Evolutionary conservation across 139 green algal genomes (phyloP), one percentile per base, ranked within the genome.

Genomic region (Chlamydomonas sp.): DNA sequence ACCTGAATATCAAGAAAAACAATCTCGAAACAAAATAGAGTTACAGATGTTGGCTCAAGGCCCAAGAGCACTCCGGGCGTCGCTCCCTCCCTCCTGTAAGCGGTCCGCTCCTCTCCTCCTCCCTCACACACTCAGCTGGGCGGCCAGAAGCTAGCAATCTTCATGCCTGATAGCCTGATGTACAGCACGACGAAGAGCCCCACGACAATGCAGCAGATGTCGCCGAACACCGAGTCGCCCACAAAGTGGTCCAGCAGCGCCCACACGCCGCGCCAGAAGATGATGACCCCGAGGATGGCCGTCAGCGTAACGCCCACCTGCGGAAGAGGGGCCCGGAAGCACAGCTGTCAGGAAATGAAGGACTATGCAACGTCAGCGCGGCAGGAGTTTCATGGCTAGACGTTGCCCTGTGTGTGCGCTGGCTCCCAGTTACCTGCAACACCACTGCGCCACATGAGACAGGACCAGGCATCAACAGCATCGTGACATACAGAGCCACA

Each of bases 201-300:
- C 6, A 92, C 71, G 5, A 90, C 75, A 68, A 94, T 85, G 79
- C 90, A 94, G 15, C 71, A 79, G 59, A 93, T 69, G 66, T 95
- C 88, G 1, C 87, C 87, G 1, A 90, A 79, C 9, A 95, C 80
- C 2, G 89, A 93, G 49, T 92, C 89, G 20, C 89, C 91, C 12
- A 94, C 66, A 60, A 90, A 85, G 64, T 89, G 79, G 78, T 94
- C 91, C 60, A 91, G 83, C 71, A 92, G 71, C 18, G 83, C 90
- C 93, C 94, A 96, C 49, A 96, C 89, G 10, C 94, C 94, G 0
- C 94, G 83, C 94, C 94, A 96, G 63, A 93, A 96, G 2, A 96
- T 88, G n/a, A 96, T 93, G 58, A 96, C 93, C 4, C 92, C 92
- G n/a, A 89, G 91, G 17, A 93, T 88, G 10, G 89, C 89, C 0